These are phyloP conservation scores for Torulaspora globosa DNA, from an alignment of 1,139 yeast genomes.

Conservation along the genomic window DNA sequence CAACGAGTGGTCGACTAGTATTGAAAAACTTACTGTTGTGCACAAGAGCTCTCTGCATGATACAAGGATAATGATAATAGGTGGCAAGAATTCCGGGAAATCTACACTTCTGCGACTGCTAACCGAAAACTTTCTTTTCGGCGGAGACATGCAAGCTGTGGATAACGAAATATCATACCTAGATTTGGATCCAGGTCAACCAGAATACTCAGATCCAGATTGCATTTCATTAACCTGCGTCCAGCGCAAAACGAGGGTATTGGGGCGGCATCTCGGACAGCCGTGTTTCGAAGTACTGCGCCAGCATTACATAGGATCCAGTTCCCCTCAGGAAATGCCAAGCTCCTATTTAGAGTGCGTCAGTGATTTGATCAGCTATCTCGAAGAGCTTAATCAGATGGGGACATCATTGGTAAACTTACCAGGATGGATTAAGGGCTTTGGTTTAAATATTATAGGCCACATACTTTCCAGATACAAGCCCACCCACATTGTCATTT, in stretches of 20 bases:
- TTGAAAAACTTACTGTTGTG: slow-evolving; percentile 20
- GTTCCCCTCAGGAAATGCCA: slow-evolving; percentile 71
- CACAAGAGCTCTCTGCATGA: slow-evolving; percentile 24
- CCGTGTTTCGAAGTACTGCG: slow-evolving; percentile 27
- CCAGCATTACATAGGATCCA: slow-evolving; percentile 61
- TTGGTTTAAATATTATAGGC: slow-evolving; percentile 64
- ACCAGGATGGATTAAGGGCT: slow-evolving; percentile 94
- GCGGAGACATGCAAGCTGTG: slow-evolving; percentile 15
- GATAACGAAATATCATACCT: slow-evolving; percentile 43
- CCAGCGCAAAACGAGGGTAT: slow-evolving; percentile 8
- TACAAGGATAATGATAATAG: slow-evolving; percentile 46
- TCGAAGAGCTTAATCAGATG: slow-evolving; percentile 31
- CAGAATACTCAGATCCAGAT: slow-evolving; percentile 74
- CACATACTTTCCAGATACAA: slow-evolving; percentile 45
- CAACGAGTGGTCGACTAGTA: slow-evolving; percentile 23
- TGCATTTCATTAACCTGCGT: slow-evolving; percentile 38
- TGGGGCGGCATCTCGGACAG: slow-evolving; percentile 32
- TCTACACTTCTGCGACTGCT: slow-evolving; percentile 64
- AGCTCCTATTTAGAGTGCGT: slow-evolving; percentile 48
- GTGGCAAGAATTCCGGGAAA: slow-evolving; percentile 80
- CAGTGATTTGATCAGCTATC: slow-evolving; percentile 42
- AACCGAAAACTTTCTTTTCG: slow-evolving; percentile 42
- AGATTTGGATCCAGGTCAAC: slow-evolving; percentile 91
- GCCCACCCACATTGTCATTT: slow-evolving; percentile 55
- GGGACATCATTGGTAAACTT: slow-evolving; percentile 64